A percentile compares a stretch with the other conserved stretches of the same genome.
These are phyloP conservation scores for Escovopsis weberi DNA, from an alignment of 2,329 filamentous ascomycete genomes.

Conservation along the genomic window DNA sequence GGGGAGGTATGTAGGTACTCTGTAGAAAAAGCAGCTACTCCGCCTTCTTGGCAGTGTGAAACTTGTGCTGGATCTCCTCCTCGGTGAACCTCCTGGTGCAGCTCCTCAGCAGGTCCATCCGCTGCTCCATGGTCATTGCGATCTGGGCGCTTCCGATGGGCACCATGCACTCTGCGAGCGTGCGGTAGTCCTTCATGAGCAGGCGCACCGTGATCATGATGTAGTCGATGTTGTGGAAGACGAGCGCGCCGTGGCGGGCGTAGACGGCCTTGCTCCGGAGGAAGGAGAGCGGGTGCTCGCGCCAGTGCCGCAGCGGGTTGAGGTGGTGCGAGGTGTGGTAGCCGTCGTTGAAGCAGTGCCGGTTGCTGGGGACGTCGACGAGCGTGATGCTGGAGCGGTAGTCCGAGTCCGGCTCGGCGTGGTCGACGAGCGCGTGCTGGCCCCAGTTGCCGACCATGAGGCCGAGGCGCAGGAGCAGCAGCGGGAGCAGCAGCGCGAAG, in stretches of 20 bases:
- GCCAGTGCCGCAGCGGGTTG: constrained; percentile 67
- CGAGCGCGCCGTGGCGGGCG: constrained; percentile 50
- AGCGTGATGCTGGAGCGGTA: constrained; percentile 67
- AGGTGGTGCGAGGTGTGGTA: constrained; percentile 73
- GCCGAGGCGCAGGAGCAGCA: constrained; percentile 50
- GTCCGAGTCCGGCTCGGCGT: constrained; percentile 60
- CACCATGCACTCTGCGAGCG: constrained; percentile 55
- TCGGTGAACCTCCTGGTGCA: constrained; percentile 54
- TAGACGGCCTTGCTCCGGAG: constrained; percentile 55
- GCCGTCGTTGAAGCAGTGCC: constrained; percentile 70
- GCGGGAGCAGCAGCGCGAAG: constrained; percentile 53
- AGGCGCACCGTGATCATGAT: constrained; percentile 58
- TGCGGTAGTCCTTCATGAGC: constrained; percentile 54
- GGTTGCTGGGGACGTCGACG: constrained; percentile 65
- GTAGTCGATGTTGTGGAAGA: constrained; percentile 73
- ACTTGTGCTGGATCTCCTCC: constrained; percentile 48
- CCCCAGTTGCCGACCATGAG: constrained; percentile 79
- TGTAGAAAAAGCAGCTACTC: too few relatives aligned
- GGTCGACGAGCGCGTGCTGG: constrained; percentile 69
- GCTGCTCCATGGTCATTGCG: constrained; percentile 47
- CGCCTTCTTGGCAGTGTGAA: constrained; percentile 12
- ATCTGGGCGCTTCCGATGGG: constrained; percentile 57
- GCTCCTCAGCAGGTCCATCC: constrained; percentile 44
- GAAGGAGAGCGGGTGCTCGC: constrained; percentile 63
- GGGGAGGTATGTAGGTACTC: too few relatives aligned